These are phyloP conservation scores for Middelhovenomyces tepae DNA, from an alignment of 805 yeast genomes.

Conservation along the genomic window DNA sequence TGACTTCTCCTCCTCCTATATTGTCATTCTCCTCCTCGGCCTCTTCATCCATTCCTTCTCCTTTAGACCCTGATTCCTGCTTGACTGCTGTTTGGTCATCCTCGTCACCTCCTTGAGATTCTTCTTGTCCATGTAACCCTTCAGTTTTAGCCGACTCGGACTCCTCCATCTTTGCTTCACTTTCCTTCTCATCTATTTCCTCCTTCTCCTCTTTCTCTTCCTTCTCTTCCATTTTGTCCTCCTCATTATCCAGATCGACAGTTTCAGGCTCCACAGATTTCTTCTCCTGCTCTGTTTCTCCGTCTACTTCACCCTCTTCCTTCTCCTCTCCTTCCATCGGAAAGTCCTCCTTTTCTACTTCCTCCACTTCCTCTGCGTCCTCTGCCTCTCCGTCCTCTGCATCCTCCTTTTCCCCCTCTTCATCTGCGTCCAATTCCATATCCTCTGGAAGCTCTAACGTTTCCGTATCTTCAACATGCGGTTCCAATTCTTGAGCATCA, in stretches of 20 bases:
- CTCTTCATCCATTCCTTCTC: conserved; percentile 52
- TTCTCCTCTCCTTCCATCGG: conserved; percentile 25
- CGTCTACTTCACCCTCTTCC: conserved; percentile 16
- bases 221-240: conserved; percentile 20
- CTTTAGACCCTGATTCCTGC: conserved; percentile 37
- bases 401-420: conserved; percentile 45
- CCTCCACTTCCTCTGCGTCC: conserved; percentile 26
- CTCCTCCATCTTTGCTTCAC: conserved; percentile 20
- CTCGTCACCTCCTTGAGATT: conserved; percentile 39
- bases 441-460: conserved; percentile 89
- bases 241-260: conserved; percentile 22
- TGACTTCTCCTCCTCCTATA: conserved; percentile 78
- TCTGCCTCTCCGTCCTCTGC: conserved; percentile 32
- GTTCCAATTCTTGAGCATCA: conserved; percentile 60
- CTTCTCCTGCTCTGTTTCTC: conserved; percentile 14
- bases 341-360: conserved; percentile 25
- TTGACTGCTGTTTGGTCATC: conserved; percentile 22
- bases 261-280: conserved; percentile 19
- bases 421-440: conserved; percentile 77
- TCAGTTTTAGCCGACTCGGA: conserved; percentile 50
- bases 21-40: conserved; percentile 75
- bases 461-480: conserved; percentile 73
- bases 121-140: conserved; percentile 64
- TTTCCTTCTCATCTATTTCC: conserved; percentile 23
- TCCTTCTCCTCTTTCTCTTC: conserved; percentile 25